Evolutionary conservation across 768 basidiomycete species (phyloP).

Genomic region (Calocera cornea): DNA sequence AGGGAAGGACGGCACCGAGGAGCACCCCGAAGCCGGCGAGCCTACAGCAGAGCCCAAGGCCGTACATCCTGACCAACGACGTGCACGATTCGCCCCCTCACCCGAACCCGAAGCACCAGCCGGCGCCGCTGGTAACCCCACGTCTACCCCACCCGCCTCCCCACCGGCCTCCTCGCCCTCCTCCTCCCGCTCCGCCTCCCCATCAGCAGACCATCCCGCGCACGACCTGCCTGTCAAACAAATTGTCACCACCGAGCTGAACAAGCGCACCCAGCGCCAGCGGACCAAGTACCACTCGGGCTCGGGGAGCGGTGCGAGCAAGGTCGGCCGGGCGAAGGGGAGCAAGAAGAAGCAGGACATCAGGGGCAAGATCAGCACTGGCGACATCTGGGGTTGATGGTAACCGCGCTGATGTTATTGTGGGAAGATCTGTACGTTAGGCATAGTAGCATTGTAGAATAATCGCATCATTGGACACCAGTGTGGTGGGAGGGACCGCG

Average conservation of each 20-base stretch:
- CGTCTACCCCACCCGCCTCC: conserved; percentile 32
- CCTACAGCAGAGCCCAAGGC: conserved; percentile 2
- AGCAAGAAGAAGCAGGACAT: conserved; percentile 76
- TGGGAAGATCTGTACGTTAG: neutral
- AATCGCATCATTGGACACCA: too few species aligned
- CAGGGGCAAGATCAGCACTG: conserved; percentile 33
- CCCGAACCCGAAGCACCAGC: conserved; percentile 20
- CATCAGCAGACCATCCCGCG: conserved; percentile 30
- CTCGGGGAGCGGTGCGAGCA: conserved; percentile 49
- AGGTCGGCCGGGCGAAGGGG: conserved; percentile 51
- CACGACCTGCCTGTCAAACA: conserved; percentile 29
- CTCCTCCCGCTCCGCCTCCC: conserved; percentile 30
- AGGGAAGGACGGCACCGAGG: conserved; percentile 11
- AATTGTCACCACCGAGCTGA: conserved; percentile 48
- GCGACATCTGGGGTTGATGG: neutral
- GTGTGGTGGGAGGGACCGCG: too few species aligned
- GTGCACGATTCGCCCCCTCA: neutral
- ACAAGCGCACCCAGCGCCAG: conserved; percentile 44
- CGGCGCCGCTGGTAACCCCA: conserved; percentile 22
- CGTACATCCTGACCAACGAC: neutral
- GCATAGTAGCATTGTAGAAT: neutral
- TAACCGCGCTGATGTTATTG: neutral
- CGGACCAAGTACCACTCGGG: conserved; percentile 54
- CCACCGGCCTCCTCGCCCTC: conserved; percentile 38
- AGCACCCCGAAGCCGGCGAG: conserved; percentile 8